Base-by-base conservation (phyloP, 2,329 filamentous ascomycete genomes). In the Furcasterigmium sp. region DNA sequence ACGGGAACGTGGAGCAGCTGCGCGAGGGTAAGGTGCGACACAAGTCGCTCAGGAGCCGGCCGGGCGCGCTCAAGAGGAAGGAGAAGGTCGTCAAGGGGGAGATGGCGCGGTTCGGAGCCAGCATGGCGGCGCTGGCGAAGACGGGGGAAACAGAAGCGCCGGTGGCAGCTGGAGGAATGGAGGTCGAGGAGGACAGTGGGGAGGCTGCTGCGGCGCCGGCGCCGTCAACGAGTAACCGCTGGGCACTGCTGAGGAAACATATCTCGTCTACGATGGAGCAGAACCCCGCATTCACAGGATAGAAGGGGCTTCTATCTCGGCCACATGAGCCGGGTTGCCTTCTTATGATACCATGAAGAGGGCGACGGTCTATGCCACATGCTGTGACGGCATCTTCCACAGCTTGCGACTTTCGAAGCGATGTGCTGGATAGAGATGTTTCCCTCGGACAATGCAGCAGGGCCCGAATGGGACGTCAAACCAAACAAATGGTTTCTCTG, bases 221-320 rank as follows among this genome's bases (percentile, higher is more conserved):
- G 5, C 53, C 62, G 8, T 60, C 66, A 10, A 80, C 75, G 14
- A 67, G 76, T 9, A 80, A 73, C 55, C 72, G 86, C 43, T 96
- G 89, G 85, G 85, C 85, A 23, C 88, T 89, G 14, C 61, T 97
- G 62, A 80, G 91, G 54, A 82, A 74, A 9, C 94, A 91, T 58
- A 94, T 96, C 41, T 84, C 87, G 2, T 76, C 83, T 34, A 96
- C 88, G 1, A 88, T 95, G 82, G 88, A 95, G 67, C 85, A 88
- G 63, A 91, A 91, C 54, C 80, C 85, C 13, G 87, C 85, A 3
- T 95, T 95, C 58, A 62, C 72, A 9, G 32, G 32, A 10, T 18
- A 35, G 32, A 11, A 15, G 32, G 32, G n/a, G n/a, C n/a, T n/a
- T n/a, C n/a, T n/a, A n/a, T n/a, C n/a, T n/a, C n/a, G n/a, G n/a